These are phyloP conservation scores for Trichophyton verrucosum DNA, from an alignment of 2,329 filamentous ascomycete species.

Conservation along the genomic window DNA sequence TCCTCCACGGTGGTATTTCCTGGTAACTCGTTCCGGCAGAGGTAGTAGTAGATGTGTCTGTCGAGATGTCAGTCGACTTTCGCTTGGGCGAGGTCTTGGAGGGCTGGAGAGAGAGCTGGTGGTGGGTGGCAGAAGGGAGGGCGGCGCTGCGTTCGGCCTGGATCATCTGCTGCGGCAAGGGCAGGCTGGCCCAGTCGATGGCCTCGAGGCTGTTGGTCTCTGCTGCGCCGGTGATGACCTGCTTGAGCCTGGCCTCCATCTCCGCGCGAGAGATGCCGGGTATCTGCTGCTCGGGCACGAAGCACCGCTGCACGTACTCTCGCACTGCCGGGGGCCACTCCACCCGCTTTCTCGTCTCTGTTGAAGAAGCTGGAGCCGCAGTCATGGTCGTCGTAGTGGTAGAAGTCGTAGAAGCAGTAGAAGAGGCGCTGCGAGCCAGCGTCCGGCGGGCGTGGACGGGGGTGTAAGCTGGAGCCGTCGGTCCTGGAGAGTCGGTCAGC, in stretches of 20 bases:
- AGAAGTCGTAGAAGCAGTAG: slow-evolving; percentile 5
- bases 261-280: slow-evolving; percentile 51
- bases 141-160: slow-evolving; percentile 49
- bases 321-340: slow-evolving; percentile 76
- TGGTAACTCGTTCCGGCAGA: slow-evolving; percentile 26
- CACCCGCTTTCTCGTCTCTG: slow-evolving; percentile 22
- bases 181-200: slow-evolving; percentile 72
- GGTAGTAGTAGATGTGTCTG: slow-evolving; percentile 30
- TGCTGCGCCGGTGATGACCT: slow-evolving; percentile 71
- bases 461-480: slow-evolving; percentile 42
- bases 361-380: slow-evolving; percentile 18
- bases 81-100: slow-evolving; percentile 45
- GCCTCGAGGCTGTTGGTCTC: slow-evolving; percentile 57
- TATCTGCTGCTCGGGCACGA: slow-evolving; percentile 59
- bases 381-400: background rate
- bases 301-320: slow-evolving; percentile 78
- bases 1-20: slow-evolving; percentile 60
- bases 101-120: slow-evolving; percentile 15
- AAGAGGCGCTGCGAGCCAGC: slow-evolving; percentile 34
- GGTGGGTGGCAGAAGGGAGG: slow-evolving; percentile 12
- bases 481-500: background rate
- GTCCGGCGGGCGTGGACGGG: slow-evolving; percentile 51
- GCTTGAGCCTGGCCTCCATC: slow-evolving; percentile 73
- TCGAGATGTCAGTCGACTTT: slow-evolving; percentile 58
- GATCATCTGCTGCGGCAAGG: slow-evolving; percentile 74